These are phyloP conservation scores for Stromatinia cepivora DNA, from an alignment of 2,329 filamentous ascomycete genomes.

Conservation along the genomic window DNA sequence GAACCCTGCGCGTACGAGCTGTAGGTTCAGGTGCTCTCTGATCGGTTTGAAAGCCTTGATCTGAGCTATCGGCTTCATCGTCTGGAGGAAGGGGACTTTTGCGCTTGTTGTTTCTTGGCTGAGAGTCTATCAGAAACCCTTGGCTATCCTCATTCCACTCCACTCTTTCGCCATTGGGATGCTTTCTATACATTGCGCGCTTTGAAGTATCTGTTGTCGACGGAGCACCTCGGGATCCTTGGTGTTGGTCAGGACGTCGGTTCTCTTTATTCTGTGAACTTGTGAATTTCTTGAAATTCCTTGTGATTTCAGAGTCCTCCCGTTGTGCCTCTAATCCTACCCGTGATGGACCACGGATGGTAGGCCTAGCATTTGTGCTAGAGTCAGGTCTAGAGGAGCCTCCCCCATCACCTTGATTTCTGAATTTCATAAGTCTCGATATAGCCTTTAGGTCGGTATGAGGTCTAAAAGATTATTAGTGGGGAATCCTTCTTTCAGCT, in stretches of 20 bases:
- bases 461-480: not conserved
- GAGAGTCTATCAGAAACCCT: conserved; percentile 8
- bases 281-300: conserved; percentile 20
- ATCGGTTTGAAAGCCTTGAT: conserved; percentile 35
- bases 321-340: not conserved
- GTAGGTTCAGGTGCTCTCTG: conserved; percentile 22
- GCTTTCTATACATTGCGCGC: not conserved
- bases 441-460: not conserved
- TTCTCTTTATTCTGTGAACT: conserved; percentile 40
- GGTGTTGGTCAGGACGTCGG: conserved; percentile 16
- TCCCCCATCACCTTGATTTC: not conserved
- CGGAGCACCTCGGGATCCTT: not conserved
- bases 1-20: not conserved
- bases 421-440: not conserved
- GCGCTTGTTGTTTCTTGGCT: conserved; percentile 17
- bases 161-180: conserved; percentile 1
- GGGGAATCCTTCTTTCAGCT: not conserved
- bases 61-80: conserved; percentile 23
- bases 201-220: not conserved
- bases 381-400: not conserved
- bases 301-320: not conserved
- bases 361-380: not conserved
- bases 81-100: conserved; percentile 1
- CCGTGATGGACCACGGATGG: not conserved
- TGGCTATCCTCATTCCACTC: conserved; percentile 15